Conservation (phyloP, 208 protist species). For the Acanthamoeba healyi region DNA sequence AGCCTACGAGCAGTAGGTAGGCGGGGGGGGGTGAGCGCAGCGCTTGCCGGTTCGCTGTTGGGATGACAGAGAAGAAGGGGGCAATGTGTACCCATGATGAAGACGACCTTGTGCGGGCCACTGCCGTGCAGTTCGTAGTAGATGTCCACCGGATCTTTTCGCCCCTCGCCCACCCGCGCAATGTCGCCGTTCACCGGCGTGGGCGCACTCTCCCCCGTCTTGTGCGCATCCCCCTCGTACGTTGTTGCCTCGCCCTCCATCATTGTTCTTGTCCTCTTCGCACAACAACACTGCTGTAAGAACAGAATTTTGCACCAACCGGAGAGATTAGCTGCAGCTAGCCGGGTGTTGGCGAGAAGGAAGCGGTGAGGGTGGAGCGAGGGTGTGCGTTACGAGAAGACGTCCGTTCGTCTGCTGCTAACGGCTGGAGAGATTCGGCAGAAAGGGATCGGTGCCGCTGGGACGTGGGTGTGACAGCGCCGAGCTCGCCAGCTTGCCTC, state of each 20-base stretch:
- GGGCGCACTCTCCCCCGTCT: background rate
- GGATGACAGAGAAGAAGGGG: background rate
- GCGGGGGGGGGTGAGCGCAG: background rate
- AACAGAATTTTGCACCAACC: background rate
- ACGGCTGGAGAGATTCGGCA: too few species aligned
- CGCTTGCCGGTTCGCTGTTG: too few species aligned
- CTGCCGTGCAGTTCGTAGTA: slow-evolving; percentile 52
- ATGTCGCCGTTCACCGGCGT: background rate
- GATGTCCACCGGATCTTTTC: slow-evolving; percentile 47
- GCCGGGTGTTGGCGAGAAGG: too few species aligned
- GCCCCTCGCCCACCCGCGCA: background rate
- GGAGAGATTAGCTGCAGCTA: too few species aligned
- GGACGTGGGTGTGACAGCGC: background rate
- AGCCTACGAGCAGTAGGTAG: background rate
- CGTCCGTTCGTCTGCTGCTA: background rate
- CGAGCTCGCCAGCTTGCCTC: background rate
- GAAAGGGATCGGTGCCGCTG: too few species aligned
- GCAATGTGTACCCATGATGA: slow-evolving; percentile 8
- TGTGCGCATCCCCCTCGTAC: background rate
- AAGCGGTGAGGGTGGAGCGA: too few species aligned
- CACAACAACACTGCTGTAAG: too few species aligned
- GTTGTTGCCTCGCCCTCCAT: slow-evolving; percentile 21
- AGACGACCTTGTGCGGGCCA: slow-evolving; percentile 26
- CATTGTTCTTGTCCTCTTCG: background rate
- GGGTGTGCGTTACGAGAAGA: too few species aligned